Base-by-base conservation (phyloP, 2,329 filamentous ascomycete species). In the Xylaria sp. region DNA sequence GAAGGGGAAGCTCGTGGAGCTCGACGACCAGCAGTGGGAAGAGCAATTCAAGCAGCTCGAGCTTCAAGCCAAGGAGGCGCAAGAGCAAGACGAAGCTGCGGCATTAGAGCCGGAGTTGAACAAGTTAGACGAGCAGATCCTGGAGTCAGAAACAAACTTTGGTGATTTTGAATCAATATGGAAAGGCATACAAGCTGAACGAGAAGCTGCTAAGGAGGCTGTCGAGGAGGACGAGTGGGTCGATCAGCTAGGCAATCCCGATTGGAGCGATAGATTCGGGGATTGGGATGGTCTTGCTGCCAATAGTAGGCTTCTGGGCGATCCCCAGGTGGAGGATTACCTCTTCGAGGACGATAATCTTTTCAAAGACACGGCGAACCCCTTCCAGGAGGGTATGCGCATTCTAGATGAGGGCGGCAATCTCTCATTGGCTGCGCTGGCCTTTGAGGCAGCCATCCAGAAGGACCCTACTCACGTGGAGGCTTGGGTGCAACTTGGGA, bases 351-450 rank as follows among this genome's bases (percentile, higher is more conserved):
- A 95, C 76, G 92, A 97, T 71, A 99, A 99, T 79, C 86, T 96
- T 28, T 98, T 97, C 86, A 87, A 90, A 72, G 88, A 92, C 66
- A 88, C 94, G 69, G 86, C 85, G 65, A 94, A 97, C 78, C 94
- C 96, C 0, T 99, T 97, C 77, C 92, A 95, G 66, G 94, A 98
- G 82, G 96, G 96, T 56, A 88, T 97, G 73, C 91, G 93, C 77
- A 97, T 99, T 70, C 93, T 99, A 89, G 90, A 91, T 70, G 92
- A 96, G 76, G 94, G 96, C 55, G 96, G 96, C 13, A 99, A 98
- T 79, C 87, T 99, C 9, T 98, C 94, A 0, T 85, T 99, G 23
- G 96, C 96, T 7, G 94, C 96, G 0, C 85, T 99, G 58, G 96
- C 96, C 0, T 99, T 99, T 75, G 96, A 99, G 82, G 94, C 96